phyloP scores from a whole-genome alignment of 257 asterid species.

The Agastache rugosa region DNA sequence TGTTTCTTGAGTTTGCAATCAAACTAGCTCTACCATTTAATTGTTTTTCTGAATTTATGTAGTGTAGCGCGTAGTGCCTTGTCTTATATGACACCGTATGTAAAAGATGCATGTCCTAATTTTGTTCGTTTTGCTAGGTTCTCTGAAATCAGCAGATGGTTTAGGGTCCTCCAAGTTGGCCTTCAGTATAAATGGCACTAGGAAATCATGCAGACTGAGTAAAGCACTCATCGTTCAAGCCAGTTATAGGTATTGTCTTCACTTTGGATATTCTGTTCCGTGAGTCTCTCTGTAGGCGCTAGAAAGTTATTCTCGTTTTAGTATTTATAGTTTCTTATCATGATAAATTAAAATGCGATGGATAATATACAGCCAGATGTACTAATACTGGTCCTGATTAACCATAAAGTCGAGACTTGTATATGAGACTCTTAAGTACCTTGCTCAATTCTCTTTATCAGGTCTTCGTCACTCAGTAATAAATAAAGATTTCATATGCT shows the following conservation, averaged over 20 bases:
- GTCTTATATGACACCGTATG: not conserved
- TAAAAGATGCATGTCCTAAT: constrained; percentile 13
- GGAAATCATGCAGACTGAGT: constrained; percentile 47
- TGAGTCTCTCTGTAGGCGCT: constrained; percentile 13
- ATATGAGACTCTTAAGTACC: not conserved
- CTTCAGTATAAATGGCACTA: constrained; percentile 45
- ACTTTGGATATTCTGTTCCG: not conserved
- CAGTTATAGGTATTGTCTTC: constrained; percentile 54
- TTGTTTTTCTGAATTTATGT: not conserved
- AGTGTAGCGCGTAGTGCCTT: not conserved
- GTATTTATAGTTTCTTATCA: not conserved
- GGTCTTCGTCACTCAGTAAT: not conserved
- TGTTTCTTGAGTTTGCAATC: not conserved
- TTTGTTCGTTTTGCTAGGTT: constrained; percentile 39
- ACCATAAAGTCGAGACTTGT: not conserved
- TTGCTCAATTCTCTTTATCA: not conserved
- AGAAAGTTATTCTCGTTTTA: not conserved
- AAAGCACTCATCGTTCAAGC: constrained; percentile 62
- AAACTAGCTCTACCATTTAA: constrained; percentile 5
- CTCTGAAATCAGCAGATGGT: constrained; percentile 49
- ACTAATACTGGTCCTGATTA: not conserved
- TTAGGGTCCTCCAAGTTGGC: constrained; percentile 54
- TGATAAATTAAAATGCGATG: not conserved
- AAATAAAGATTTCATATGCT: not conserved
- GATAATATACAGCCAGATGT: not conserved